Evolutionary conservation across 345 rosid species (phyloP), one percentile per base, ranked within the genome.

Genomic region (Gossypium rotundifolium): DNA sequence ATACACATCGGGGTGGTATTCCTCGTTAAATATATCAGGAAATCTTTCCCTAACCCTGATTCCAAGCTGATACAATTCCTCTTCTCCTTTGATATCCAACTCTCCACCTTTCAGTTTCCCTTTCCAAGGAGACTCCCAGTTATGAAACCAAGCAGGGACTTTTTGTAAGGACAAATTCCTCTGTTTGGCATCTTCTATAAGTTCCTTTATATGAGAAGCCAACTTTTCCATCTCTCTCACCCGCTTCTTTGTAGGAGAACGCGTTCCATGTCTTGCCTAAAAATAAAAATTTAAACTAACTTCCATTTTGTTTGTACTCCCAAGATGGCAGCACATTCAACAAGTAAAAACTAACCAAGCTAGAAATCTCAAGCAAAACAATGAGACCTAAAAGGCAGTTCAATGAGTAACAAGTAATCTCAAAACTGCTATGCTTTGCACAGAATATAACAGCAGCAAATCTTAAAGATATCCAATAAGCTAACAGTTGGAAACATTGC

Each of bases 51-150:
- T 87, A 68, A 82, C 84, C 83, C 98, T 85, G 62, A 90, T 77
- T 67, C 97, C 98, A n/a, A 95, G 81, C 22, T 81, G 86, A 84
- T 91, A 93, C 79, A 91, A 60, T 79, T 93, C 99, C 3, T 87
- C 89, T 79, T 95, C 99, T 23, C 99, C 98, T 72, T 87, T 81
- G 45, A 71, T 73, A 64, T 89, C 84, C 75, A 95, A 78, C 76
- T 95, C 93, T 60, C 98, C 99, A 51, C 94, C 98, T 77, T 82
- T 89, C 80, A 86, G 52, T 85, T 91, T 93, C 40, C 93, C 96
- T 79, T 78, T 75, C 97, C 98, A 95, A 45, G 98, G 96, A 81
- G 96, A 91, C 61, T 79, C 73, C 97, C 97, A 93, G 65, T 82
- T 76, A 61, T 38, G 78, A 72, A 93, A 75, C 98, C 99, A 95